phyloP scores from a whole-genome alignment of 31 red algal species.

The Odonthalia washingtoniensis region DNA sequence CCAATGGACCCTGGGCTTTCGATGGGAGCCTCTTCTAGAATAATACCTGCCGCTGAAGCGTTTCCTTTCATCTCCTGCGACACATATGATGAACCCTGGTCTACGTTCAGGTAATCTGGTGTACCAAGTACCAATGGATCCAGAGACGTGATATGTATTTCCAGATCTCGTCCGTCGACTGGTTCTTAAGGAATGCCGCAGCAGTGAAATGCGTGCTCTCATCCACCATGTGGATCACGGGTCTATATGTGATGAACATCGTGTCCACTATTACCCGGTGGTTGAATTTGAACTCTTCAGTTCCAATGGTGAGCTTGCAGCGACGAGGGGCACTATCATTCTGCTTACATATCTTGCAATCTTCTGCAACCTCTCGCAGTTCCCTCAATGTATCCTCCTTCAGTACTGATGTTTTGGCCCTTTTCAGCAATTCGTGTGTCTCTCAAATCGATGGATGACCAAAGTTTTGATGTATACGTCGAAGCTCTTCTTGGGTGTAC shows the following conservation, averaged over 20 bases:
- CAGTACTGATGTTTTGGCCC: constrained; percentile 10
- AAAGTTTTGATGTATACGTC: too few relatives aligned
- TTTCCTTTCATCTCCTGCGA: not conserved
- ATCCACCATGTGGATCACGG: constrained; percentile 33
- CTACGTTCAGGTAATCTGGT: constrained; percentile 12
- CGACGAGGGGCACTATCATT: constrained; percentile 5
- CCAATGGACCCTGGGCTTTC: constrained; percentile 18
- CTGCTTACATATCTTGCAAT: constrained; percentile 7
- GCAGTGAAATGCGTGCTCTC: constrained; percentile 48
- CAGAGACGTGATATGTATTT: not conserved
- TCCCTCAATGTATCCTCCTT: not conserved
- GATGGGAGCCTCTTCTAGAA: not conserved
- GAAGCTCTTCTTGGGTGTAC: too few relatives aligned
- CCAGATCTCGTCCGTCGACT: not conserved
- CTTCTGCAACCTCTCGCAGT: constrained; percentile 2
- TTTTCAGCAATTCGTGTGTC: not conserved
- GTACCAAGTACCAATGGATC: constrained; percentile 10
- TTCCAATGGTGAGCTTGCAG: too few relatives aligned
- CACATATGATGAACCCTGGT: too few relatives aligned
- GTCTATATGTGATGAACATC: not conserved
- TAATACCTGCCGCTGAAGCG: not conserved
- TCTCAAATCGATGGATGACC: constrained; percentile 2
- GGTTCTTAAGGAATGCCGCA: not conserved
- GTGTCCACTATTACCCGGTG: constrained; percentile 35
- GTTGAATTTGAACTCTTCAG: too few relatives aligned